Evolutionary conservation across 2,329 filamentous ascomycete genomes (phyloP), one percentile per base, ranked within the genome.

Genomic region (Colletotrichum sublineola): DNA sequence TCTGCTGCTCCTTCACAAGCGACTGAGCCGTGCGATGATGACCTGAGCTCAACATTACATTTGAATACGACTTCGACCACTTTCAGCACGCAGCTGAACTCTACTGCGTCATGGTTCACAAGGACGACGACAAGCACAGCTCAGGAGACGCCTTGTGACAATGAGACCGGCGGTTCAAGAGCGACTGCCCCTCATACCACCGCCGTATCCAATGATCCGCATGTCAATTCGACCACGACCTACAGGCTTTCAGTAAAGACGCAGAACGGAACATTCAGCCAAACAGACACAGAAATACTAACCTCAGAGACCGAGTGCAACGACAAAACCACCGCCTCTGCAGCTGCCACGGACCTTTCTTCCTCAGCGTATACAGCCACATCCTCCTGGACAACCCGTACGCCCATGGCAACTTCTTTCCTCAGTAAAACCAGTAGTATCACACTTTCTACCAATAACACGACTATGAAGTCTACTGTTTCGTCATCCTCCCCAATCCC

Each of bases 11-110:
- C 62, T 15, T 55, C 55, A 24, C 63, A 48, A 31, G 55, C 33
- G 20, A 67, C 55, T 15, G 48, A 71, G 56, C 48, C 70, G 18
- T 66, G 67, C 50, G 60, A 74, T n/a, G 68, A 66, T 40, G 67
- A 67, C 18, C n/a, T 24, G 31, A 50, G 53, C 55, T 67, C 63
- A 3, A 55, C 46, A 12, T 48, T n/a, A 20, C 46, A 14, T 12
- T 53, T n/a, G 9, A 55, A 56, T 20, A 55, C 63, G 29, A 61
- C 46, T 15, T 50, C 63, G 15, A 38, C 20, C n/a, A 55, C 18
- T 6, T 55, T 57, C 14, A 60, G 46, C 55, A 40, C 53, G 15
- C 53, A 53, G 14, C 20, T 55, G 29, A 67, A 40, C 46, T 70
- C 67, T 1, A 70, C 52, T 24, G 52, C 20, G 14, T n/a, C n/a